Evolutionary conservation across 2,329 filamentous ascomycete genomes (phyloP).

Genomic region (Endoconidiophora polonica): DNA sequence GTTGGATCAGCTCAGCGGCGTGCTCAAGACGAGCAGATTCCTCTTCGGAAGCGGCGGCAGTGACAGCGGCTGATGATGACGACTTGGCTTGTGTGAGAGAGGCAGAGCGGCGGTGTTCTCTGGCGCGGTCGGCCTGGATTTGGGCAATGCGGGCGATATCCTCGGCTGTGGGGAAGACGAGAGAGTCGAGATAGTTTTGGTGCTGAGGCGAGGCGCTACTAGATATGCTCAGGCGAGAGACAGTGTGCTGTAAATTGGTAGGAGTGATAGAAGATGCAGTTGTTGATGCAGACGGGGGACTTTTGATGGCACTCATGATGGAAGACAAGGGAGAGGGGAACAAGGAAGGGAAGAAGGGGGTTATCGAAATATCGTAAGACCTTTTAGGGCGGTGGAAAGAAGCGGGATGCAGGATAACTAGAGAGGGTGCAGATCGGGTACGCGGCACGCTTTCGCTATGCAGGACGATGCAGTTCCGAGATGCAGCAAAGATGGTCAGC

Average conservation of each 20-base stretch:
- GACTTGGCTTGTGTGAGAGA: not conserved
- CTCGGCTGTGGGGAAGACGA: slow-evolving; percentile 29
- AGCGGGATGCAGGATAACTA: not conserved
- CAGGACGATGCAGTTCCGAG: not conserved
- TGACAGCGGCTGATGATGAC: not conserved
- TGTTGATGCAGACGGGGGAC: not conserved
- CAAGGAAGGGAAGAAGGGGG: not conserved
- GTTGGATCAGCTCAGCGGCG: slow-evolving; percentile 45
- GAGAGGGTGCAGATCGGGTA: not conserved
- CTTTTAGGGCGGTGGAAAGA: not conserved
- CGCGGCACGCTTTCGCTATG: not conserved
- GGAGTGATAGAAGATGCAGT: not conserved
- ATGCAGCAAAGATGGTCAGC: not conserved
- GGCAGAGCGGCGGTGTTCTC: slow-evolving; percentile 19
- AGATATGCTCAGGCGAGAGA: slow-evolving; percentile 1
- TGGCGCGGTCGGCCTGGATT: slow-evolving; percentile 31
- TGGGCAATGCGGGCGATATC: slow-evolving; percentile 32
- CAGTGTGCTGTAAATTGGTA: not conserved
- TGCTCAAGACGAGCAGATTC: slow-evolving; percentile 18
- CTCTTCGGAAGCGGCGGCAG: not conserved
- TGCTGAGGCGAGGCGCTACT: not conserved
- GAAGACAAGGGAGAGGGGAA: not conserved
- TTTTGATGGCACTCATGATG: slow-evolving; percentile 1
- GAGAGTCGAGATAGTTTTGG: slow-evolving; percentile 33
- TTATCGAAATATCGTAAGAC: too few species aligned